A percentile compares a stretch with the other conserved stretches of the same genome.
Evolutionary conservation across 306 rosid species (phyloP).

Genomic region (Rosa persica): DNA sequence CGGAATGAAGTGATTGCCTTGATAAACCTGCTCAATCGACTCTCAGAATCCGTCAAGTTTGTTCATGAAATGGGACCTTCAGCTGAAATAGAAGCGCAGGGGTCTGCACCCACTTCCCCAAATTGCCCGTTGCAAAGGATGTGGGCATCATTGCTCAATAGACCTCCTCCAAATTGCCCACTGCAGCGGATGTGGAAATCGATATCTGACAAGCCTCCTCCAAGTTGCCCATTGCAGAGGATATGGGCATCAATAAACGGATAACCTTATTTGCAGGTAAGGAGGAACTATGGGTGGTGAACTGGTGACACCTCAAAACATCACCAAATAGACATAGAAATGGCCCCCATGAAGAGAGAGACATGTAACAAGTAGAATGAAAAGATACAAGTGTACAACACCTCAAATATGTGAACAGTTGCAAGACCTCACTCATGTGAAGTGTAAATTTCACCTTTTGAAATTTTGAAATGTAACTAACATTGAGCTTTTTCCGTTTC

Average conservation of each 20-base stretch:
- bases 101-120: conserved; percentile 30
- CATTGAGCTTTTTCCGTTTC: neutral
- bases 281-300: conserved; percentile 2
- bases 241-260: conserved; percentile 10
- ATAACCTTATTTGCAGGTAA: conserved; percentile 19
- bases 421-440: neutral
- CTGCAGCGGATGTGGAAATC: conserved; percentile 10
- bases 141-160: conserved; percentile 41
- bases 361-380: neutral
- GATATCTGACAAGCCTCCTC: neutral
- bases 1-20: conserved; percentile 93
- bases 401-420: neutral
- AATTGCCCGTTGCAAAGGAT: conserved; percentile 44
- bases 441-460: neutral
- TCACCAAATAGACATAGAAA: neutral
- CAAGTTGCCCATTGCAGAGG: conserved; percentile 15
- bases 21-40: conserved; percentile 83
- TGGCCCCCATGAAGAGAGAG: neutral
- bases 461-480: neutral
- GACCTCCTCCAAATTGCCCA: conserved; percentile 27
- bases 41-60: conserved; percentile 74
- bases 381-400: neutral
- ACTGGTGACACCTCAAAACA: neutral
- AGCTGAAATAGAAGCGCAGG: conserved; percentile 53
- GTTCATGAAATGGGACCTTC: conserved; percentile 70